These are phyloP conservation scores for Pestalotiopsis fici DNA, from an alignment of 2,329 filamentous ascomycete species.

Conservation along the genomic window DNA sequence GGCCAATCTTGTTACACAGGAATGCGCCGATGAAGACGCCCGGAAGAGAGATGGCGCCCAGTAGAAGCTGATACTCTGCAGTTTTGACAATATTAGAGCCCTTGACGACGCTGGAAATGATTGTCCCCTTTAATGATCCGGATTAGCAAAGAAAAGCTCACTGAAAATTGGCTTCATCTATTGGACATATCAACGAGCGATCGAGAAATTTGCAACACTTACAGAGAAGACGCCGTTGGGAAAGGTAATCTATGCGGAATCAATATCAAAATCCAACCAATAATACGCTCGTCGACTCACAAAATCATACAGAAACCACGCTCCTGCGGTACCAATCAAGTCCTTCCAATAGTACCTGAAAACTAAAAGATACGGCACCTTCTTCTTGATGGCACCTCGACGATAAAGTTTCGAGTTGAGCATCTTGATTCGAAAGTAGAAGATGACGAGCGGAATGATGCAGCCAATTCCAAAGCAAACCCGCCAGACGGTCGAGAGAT, in stretches of 20 bases:
- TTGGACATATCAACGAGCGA: not conserved
- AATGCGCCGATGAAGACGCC: slow-evolving; percentile 50
- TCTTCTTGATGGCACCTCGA: slow-evolving; percentile 52
- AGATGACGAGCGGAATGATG: slow-evolving; percentile 51
- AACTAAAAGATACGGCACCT: slow-evolving; percentile 50
- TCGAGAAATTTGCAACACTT: not conserved
- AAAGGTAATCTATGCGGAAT: slow-evolving; percentile 30
- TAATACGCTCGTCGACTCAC: slow-evolving; percentile 21
- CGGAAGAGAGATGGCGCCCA: slow-evolving; percentile 44
- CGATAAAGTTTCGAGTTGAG: slow-evolving; percentile 52
- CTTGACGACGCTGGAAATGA: slow-evolving; percentile 37
- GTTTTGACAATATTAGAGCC: slow-evolving; percentile 40
- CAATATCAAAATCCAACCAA: slow-evolving; percentile 33
- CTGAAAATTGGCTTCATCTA: not conserved
- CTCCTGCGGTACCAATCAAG: slow-evolving; percentile 52
- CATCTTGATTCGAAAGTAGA: slow-evolving; percentile 57
- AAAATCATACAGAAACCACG: slow-evolving; percentile 51
- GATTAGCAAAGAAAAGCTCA: not conserved
- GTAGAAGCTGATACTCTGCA: slow-evolving; percentile 49
- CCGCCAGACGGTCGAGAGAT: slow-evolving; percentile 44
- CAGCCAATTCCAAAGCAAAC: slow-evolving; percentile 51
- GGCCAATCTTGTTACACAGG: slow-evolving; percentile 47
- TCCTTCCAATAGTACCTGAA: slow-evolving; percentile 56
- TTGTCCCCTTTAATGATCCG: slow-evolving; percentile 31
- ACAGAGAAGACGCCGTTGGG: slow-evolving; percentile 10